A percentile compares a stretch with the other conserved stretches of the same genome.
These are phyloP conservation scores for Globisporangium solare DNA, from an alignment of 352 stramenopile genomes.

Conservation along the genomic window DNA sequence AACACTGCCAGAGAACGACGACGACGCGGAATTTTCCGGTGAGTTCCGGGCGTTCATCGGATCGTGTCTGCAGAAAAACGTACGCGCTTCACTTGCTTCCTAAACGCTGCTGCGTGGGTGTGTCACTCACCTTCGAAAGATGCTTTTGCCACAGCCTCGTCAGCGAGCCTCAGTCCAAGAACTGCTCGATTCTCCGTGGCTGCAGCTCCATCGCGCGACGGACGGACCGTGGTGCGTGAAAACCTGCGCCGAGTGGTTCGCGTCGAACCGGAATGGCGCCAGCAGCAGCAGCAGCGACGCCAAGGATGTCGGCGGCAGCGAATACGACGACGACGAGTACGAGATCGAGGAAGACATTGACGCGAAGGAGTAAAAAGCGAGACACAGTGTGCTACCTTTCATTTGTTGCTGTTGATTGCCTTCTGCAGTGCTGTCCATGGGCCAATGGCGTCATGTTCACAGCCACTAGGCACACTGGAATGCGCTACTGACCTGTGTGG, in stretches of 20 bases:
- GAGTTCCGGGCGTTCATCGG: constrained; percentile 60
- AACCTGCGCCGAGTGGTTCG: constrained; percentile 33
- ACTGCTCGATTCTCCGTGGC: constrained; percentile 46
- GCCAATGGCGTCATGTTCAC: too few species aligned
- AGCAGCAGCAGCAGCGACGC: background rate
- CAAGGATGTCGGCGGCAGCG: constrained; percentile 5
- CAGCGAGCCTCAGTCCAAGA: constrained; percentile 54
- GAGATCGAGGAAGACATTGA: constrained; percentile 51
- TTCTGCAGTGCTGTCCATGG: too few species aligned
- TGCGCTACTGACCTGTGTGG: background rate
- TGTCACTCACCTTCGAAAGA: background rate
- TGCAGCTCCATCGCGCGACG: constrained; percentile 46
- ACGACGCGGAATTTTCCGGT: constrained; percentile 26
- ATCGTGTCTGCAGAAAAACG: constrained; percentile 62
- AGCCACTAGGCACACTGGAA: too few species aligned
- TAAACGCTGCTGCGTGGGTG: too few species aligned
- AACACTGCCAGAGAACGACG: constrained; percentile 26
- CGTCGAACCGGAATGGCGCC: constrained; percentile 7
- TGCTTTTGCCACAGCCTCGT: constrained; percentile 25
- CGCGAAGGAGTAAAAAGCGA: constrained; percentile 6
- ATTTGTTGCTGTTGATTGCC: too few species aligned
- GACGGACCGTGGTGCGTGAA: constrained; percentile 23
- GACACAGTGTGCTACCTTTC: too few species aligned
- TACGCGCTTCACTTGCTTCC: constrained; percentile 13
- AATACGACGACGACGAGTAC: constrained; percentile 39